Conservation (phyloP, 352 stramenopile genomes). For the Phytophthora pisi region DNA sequence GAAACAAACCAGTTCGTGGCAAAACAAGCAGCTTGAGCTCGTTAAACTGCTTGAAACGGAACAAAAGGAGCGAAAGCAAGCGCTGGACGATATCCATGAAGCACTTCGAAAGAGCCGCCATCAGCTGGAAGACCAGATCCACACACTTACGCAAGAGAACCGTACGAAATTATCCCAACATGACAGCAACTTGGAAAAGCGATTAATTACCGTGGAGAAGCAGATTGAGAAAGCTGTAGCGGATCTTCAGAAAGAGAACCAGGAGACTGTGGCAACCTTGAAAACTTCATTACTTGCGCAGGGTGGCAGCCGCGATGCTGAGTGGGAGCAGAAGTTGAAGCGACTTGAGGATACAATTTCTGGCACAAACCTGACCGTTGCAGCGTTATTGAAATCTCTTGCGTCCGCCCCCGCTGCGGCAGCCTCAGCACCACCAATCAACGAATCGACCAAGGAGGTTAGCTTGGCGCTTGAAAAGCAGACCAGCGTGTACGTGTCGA, state of each 20-base stretch:
- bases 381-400: constrained; percentile 27
- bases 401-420: background rate
- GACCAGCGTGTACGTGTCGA: constrained; percentile 40
- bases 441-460: constrained; percentile 14
- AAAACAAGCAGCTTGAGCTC: constrained; percentile 41
- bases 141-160: constrained; percentile 43
- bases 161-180: constrained; percentile 39
- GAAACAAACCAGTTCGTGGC: constrained; percentile 24
- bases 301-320: constrained; percentile 6
- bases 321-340: constrained; percentile 35
- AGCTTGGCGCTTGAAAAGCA: constrained; percentile 41
- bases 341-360: constrained; percentile 34
- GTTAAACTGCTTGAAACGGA: constrained; percentile 47
- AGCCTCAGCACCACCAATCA: constrained; percentile 10
- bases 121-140: constrained; percentile 55
- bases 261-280: constrained; percentile 14
- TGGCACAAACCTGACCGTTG: constrained; percentile 20
- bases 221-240: constrained; percentile 13
- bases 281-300: constrained; percentile 18
- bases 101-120: constrained; percentile 50
- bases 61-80: constrained; percentile 52
- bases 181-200: constrained; percentile 40
- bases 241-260: constrained; percentile 24
- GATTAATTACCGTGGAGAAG: constrained; percentile 42
- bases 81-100: constrained; percentile 47